Base-by-base conservation (phyloP, 306 rosid genomes). In the Aeschynomene evenia region DNA sequence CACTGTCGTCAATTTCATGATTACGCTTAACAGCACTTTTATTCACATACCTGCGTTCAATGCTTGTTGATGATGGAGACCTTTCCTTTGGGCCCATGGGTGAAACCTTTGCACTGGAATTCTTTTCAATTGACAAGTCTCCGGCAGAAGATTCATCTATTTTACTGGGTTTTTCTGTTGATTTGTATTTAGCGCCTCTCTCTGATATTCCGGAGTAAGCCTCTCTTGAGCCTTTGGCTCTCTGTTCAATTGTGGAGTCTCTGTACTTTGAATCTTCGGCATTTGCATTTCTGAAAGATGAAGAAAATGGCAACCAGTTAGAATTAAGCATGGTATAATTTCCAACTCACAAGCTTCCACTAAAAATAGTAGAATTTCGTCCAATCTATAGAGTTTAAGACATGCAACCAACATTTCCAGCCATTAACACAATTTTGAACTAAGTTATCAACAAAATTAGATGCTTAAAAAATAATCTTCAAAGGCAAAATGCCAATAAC, bases 31-130 rank as follows among this genome's bases (percentile, higher is more conserved):
- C 87, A 70, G 77, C 73, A 59, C 72, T 66, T 80, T 78, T 84
- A 79, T 79, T 88, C 54, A 69, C 48, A 74, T 86, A 83, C 80
- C 86, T 83, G 65, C 88, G 84, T 12, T 90, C 97, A 63, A 91
- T 83, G 77, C 88, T 93, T 66, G 92, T 68, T 64, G 96, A 81
- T 18, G 97, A 84, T 65, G 92, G 96, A 80, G 91, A 94, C 76
- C 89, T 81, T 77, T 94, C 91, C 29, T 63, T 37, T 79, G 84
- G 70, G 72, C 90, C 85, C 85, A 72, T 73, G n/a, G 92, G 90
- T 11, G 92, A 88, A 56, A 92, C 97, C 89, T 88, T 94, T 23
- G 92, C 86, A 74, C 88, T 80, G 24, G 88, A 84, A 76, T 96
- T 70, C 81, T 87, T 94, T 71, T 94, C 98, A 58, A 77, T 81